Conservation (phyloP, 805 yeast species). For the Candida qinlingensis region DNA sequence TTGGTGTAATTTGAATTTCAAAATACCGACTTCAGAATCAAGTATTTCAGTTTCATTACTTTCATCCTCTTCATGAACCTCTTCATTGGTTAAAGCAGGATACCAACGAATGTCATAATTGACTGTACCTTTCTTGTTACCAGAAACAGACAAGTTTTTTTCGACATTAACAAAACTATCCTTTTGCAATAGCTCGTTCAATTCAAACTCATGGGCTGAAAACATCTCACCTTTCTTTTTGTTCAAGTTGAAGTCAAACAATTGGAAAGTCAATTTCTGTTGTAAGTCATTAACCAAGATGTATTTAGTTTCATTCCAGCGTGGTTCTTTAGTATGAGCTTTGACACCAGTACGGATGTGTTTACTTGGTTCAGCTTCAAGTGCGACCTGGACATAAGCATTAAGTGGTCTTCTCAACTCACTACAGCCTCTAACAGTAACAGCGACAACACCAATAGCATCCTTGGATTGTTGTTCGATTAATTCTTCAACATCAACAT, state of each 20-base stretch:
- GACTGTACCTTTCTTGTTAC: conserved; percentile 52
- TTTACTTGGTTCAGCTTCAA: conserved; percentile 40
- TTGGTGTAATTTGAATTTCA: conserved; percentile 56
- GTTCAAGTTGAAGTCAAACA: conserved; percentile 47
- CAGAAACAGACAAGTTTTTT: conserved; percentile 31
- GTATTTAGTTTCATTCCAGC: conserved; percentile 62
- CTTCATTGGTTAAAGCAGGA: conserved; percentile 24
- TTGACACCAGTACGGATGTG: conserved; percentile 50
- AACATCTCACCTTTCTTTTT: conserved; percentile 49
- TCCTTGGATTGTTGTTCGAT: conserved; percentile 60
- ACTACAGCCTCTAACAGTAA: conserved; percentile 51
- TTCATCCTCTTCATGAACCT: conserved; percentile 22
- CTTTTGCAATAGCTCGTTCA: conserved; percentile 56
- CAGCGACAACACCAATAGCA: conserved; percentile 64
- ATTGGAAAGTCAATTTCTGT: conserved; percentile 49
- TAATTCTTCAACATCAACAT: conserved; percentile 67
- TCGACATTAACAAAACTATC: conserved; percentile 29
- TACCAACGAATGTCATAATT: conserved; percentile 48
- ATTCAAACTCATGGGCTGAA: conserved; percentile 47
- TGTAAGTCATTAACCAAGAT: conserved; percentile 52
- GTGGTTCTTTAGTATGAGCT: conserved; percentile 49
- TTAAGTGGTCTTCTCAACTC: conserved; percentile 47
- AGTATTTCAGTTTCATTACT: conserved; percentile 30
- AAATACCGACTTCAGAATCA: conserved; percentile 68
- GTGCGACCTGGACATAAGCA: conserved; percentile 50